Percentiles rank a stretch among this genome's conserved stretches.
phyloP scores from a whole-genome alignment of 306 rosid species.

The Casuarina glauca region DNA sequence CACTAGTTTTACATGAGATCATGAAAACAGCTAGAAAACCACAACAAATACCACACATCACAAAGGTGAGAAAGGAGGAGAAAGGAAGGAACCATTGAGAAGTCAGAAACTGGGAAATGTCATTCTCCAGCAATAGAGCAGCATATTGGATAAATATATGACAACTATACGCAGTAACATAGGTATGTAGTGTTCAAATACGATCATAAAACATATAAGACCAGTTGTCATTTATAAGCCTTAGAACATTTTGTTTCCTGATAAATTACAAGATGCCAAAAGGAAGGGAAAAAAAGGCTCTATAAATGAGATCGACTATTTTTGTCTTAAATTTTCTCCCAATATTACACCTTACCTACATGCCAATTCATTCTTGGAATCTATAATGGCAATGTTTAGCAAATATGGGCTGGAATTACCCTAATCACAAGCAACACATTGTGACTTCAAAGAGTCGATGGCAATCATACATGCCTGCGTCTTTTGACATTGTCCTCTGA shows the following conservation, averaged over 20 bases:
- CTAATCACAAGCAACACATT: slow-evolving; percentile 3
- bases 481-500: slow-evolving; percentile 69
- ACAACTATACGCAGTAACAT: too few species aligned
- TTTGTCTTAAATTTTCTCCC: neutral
- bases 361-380: neutral
- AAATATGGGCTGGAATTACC: neutral
- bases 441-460: neutral
- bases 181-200: neutral
- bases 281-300: neutral
- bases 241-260: neutral
- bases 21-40: too few species aligned
- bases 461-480: slow-evolving; percentile 62
- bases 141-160: too few species aligned
- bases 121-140: too few species aligned
- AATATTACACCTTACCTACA: neutral
- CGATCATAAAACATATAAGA: neutral
- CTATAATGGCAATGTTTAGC: neutral
- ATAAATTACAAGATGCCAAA: neutral
- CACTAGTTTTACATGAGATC: too few species aligned
- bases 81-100: too few species aligned
- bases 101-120: too few species aligned
- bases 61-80: too few species aligned
- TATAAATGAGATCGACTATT: neutral
- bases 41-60: too few species aligned
- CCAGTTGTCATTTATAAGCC: neutral